Evolutionary conservation across 2,329 filamentous ascomycete species (phyloP), one percentile per base, ranked within the genome.

Genomic region (Nigrospora oryzae): DNA sequence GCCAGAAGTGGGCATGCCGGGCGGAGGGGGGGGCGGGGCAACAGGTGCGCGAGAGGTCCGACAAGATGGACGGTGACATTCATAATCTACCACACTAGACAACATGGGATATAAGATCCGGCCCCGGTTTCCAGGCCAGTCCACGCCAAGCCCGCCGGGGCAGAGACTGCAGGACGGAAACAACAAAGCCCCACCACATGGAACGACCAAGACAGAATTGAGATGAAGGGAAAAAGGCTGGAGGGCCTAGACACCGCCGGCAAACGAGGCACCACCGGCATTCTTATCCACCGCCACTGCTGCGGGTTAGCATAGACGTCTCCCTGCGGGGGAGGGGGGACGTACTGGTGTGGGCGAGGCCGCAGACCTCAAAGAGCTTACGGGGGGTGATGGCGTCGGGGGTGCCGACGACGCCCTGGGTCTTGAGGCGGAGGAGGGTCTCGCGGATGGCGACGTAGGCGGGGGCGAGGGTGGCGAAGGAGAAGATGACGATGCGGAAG

Each of bases 401-500:
- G 1, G 58, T 59, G 5, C 58, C 56, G 8, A 61, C 57, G 28
- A 60, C 39, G 12, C 59, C 59, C 28, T 58, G 46, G 40, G 46
- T 53, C 61, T 68, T 70, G 14, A 74, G 51, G 15, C 55, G 50
- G 17, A 59, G 47, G 14, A 68, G 52, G 4, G 59, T 65, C 17
- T 64, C 63, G 34, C 57, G 58, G 14, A 73, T 68, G 5, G 66
- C 69, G 10, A 59, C 49, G 43, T 70, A 70, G 0, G 68, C 73
- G 5, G 73, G 70, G 12, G 65, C 72, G 36, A 79, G 58, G 0
- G 69, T 64, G 8, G 69, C 61, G 40, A 69, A 70, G 5, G 76
- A 75, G 53, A 75, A 78, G 45, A 83, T 82, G 39, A 79, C 73
- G 46, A 83, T 67, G 47, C 69, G 68, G 59, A 76, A 83, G 0